A percentile compares a stretch with the other conserved stretches of the same genome.
Evolutionary conservation across 2,329 filamentous ascomycete genomes (phyloP).

Genomic region (Peltaster fructicola): DNA sequence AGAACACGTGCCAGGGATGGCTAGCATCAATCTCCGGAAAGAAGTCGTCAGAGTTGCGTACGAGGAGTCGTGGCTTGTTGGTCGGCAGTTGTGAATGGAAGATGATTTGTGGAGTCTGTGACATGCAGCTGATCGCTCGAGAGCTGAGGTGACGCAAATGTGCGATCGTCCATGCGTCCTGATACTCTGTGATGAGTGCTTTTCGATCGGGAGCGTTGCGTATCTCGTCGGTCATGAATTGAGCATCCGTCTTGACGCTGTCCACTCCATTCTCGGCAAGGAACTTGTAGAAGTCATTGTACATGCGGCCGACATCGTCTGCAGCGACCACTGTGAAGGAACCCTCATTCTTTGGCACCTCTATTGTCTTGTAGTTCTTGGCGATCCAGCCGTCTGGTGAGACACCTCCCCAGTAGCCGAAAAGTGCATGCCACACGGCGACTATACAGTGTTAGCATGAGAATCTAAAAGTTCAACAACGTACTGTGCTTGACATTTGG

Average conservation of each 20-base stretch:
- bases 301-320: slow-evolving; percentile 59
- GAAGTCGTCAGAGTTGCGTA: slow-evolving; percentile 83
- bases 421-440: slow-evolving; percentile 83
- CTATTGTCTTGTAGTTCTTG: slow-evolving; percentile 55
- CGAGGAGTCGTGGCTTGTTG: slow-evolving; percentile 54
- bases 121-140: slow-evolving; percentile 86
- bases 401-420: slow-evolving; percentile 84
- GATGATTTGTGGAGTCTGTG: slow-evolving; percentile 66
- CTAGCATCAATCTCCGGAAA: slow-evolving; percentile 66
- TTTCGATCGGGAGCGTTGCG: slow-evolving; percentile 50
- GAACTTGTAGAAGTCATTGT: slow-evolving; percentile 82
- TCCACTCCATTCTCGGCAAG: slow-evolving; percentile 58
- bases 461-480: too few relatives aligned
- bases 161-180: slow-evolving; percentile 71
- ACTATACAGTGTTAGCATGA: too few relatives aligned
- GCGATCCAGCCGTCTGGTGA: slow-evolving; percentile 57
- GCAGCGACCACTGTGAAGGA: slow-evolving; percentile 57
- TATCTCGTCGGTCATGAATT: slow-evolving; percentile 73
- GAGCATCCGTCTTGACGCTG: slow-evolving; percentile 81
- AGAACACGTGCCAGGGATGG: slow-evolving; percentile 90
- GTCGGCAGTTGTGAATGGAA: slow-evolving; percentile 68
- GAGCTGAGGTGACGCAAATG: slow-evolving; percentile 61
- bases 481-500: slow-evolving; percentile 59
- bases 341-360: slow-evolving; percentile 41
- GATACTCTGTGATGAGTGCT: slow-evolving; percentile 54